Evolutionary conservation across 257 asterid species (phyloP).

Genomic region (Nicotiana undulata): DNA sequence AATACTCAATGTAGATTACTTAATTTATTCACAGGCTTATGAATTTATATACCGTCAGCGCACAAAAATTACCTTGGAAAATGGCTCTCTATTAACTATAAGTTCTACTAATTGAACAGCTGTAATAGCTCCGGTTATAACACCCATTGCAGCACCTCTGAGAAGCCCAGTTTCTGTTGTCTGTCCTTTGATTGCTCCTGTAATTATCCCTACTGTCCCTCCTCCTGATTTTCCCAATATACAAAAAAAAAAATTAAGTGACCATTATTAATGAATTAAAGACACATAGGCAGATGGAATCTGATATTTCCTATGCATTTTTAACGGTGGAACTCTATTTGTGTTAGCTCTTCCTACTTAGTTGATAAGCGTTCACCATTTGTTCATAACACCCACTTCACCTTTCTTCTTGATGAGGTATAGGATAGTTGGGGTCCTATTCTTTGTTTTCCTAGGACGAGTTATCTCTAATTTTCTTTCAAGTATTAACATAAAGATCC

Average conservation of each 20-base stretch:
- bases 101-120: conserved; percentile 79
- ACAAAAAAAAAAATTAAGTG: background rate
- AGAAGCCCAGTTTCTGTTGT: conserved; percentile 84
- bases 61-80: conserved; percentile 58
- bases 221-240: conserved; percentile 49
- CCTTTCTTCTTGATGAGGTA: background rate
- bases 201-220: conserved; percentile 58
- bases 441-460: background rate
- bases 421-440: background rate
- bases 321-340: too few relatives aligned
- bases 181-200: conserved; percentile 89
- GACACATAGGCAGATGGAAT: too few relatives aligned
- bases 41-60: background rate
- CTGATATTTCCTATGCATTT: background rate
- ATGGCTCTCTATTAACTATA: conserved; percentile 62
- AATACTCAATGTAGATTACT: background rate
- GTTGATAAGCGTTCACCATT: background rate
- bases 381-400: background rate
- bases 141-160: conserved; percentile 88
- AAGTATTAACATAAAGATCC: too few relatives aligned
- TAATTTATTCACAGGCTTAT: too few relatives aligned
- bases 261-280: too few relatives aligned
- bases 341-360: too few relatives aligned
- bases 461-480: background rate
- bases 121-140: conserved; percentile 76